A percentile compares a stretch with the other conserved stretches of the same genome.
These are phyloP conservation scores for Suillus subaureus DNA, from an alignment of 768 basidiomycete genomes.

Conservation along the genomic window DNA sequence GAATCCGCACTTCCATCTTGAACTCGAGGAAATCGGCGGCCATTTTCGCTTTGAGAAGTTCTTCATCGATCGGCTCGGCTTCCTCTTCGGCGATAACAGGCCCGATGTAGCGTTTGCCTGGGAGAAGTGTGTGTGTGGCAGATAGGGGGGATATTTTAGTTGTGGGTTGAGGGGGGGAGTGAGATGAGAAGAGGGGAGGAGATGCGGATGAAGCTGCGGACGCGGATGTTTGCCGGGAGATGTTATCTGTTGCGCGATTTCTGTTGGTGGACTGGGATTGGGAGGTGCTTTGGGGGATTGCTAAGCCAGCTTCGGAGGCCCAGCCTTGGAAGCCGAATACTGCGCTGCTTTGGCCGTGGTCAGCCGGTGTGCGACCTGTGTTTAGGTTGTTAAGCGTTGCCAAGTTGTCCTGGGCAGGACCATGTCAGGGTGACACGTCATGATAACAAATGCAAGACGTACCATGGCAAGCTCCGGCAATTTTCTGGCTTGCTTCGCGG, in stretches of 20 bases:
- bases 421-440: slow-evolving; percentile 5
- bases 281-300: slow-evolving; percentile 5
- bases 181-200: slow-evolving; percentile 22
- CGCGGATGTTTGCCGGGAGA: slow-evolving; percentile 27
- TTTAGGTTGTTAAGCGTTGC: slow-evolving; percentile 30
- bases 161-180: slow-evolving; percentile 25
- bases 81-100: slow-evolving; percentile 33
- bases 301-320: slow-evolving; percentile 33
- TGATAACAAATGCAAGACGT: slow-evolving; percentile 9
- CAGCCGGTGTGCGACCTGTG: slow-evolving; percentile 23
- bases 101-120: slow-evolving; percentile 36
- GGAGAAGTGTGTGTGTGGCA: slow-evolving; percentile 21
- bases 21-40: slow-evolving; percentile 33
- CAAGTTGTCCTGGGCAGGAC: slow-evolving; percentile 25
- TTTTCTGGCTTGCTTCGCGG: slow-evolving; percentile 27
- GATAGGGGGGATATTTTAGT: slow-evolving; percentile 30
- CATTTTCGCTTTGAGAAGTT: slow-evolving; percentile 34
- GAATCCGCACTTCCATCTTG: slow-evolving; percentile 34
- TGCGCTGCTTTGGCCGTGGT: slow-evolving; percentile 7
- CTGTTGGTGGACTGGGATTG: slow-evolving; percentile 18
- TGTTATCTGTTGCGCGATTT: slow-evolving; percentile 30
- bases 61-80: slow-evolving; percentile 28
- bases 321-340: slow-evolving; percentile 31
- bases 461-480: slow-evolving; percentile 35
- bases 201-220: slow-evolving; percentile 23